A percentile compares a stretch with the other conserved stretches of the same genome.
These are phyloP conservation scores for Termitomyces sp. DNA, from an alignment of 768 basidiomycete species.

Conservation along the genomic window DNA sequence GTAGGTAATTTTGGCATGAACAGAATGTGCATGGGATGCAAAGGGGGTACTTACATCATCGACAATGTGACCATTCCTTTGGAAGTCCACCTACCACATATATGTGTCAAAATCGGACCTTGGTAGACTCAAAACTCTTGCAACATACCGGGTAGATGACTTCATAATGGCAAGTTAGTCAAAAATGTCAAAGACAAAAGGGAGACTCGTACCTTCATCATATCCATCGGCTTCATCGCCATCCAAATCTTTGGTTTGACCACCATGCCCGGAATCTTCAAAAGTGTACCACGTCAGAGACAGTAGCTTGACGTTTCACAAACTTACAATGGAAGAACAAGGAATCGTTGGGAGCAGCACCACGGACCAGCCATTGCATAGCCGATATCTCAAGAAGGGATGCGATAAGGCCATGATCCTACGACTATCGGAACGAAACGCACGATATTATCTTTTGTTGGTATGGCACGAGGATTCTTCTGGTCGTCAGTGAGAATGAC, in stretches of 20 bases:
- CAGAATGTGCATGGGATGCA: neutral
- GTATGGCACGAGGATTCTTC: constrained; percentile 50
- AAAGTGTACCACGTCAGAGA: neutral
- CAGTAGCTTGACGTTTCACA: neutral
- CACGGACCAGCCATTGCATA: constrained; percentile 89
- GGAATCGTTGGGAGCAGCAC: constrained; percentile 76
- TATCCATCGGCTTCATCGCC: constrained; percentile 83
- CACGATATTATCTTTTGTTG: constrained; percentile 81
- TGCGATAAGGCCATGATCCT: neutral
- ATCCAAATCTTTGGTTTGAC: constrained; percentile 77
- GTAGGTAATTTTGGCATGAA: constrained; percentile 5
- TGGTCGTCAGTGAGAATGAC: constrained; percentile 82
- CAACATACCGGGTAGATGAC: constrained; percentile 85
- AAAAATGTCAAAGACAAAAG: neutral
- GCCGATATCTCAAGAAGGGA: constrained; percentile 47
- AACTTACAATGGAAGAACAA: constrained; percentile 83
- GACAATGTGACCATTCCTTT: constrained; percentile 69
- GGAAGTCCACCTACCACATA: constrained; percentile 35
- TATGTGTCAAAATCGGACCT: neutral
- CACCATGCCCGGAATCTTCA: constrained; percentile 89
- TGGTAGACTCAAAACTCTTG: constrained; percentile 6
- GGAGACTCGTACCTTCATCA: constrained; percentile 56
- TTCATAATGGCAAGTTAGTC: constrained; percentile 18
- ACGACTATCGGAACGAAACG: constrained; percentile 12
- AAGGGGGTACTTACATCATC: constrained; percentile 65